Evolutionary conservation across 1,284 basidiomycete genomes (phyloP), one percentile per base, ranked within the genome.

Genomic region (Leucoagaricus sp.): DNA sequence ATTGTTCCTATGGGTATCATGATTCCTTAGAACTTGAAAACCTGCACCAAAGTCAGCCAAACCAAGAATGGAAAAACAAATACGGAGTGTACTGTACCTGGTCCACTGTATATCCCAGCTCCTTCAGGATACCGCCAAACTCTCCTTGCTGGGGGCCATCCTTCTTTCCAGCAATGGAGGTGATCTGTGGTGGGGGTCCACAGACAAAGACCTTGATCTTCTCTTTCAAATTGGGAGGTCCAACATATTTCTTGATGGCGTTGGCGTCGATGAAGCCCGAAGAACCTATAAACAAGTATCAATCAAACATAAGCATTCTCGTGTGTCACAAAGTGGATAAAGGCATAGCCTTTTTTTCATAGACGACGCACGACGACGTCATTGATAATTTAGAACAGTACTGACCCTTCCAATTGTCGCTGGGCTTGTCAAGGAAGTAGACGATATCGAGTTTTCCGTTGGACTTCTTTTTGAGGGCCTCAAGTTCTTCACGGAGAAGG

Each of bases 181-280:
- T 81, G 29, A 96, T 87, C 71, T 96, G 93, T 7, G 82, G 83
- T 36, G 94, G 94, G n/a, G 94, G 93, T 9, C 89, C 94, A 68
- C 96, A 98, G 31, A 98, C 77, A 70, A 95, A 94, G 53, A 96
- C 77, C 77, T 94, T 95, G 67, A 93, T 80, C 75, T 94, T 96
- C 59, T 91, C 84, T 4, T 83, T 86, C 47, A 87, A 72, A 9
- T 78, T 79, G 15, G 94, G 75, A 21, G 89, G 76, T 0, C 87
- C 82, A 49, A 95, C 79, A 70, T 94, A 77, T 66, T 91, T 76
- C 74, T 85, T 82, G 64, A 97, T 76, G 48, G 94, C 67, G 31
- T 91, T 86, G 53, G 80, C 73, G 55, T 80, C 85, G 52, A 98
- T 76, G 74, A 84, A 94, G 2, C 94, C 93, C 25, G 76, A 80